Evolutionary conservation across 2,329 filamentous ascomycete genomes (phyloP).

Genomic region (Verticillium nubilum): DNA sequence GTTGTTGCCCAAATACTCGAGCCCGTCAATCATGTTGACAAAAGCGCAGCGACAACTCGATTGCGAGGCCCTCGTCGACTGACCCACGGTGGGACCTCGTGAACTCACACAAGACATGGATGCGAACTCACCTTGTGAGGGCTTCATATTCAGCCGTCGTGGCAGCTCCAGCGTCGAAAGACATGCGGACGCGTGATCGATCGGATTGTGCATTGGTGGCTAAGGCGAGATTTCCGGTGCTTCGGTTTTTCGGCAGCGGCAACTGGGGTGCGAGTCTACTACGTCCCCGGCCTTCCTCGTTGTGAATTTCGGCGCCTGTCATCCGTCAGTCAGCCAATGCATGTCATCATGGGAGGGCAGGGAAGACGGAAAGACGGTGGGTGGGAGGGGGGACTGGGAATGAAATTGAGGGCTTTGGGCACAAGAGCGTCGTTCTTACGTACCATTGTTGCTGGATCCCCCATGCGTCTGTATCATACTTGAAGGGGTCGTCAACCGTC

Average conservation of each 20-base stretch:
- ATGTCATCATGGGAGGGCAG: constrained; percentile 5
- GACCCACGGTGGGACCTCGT: neutral
- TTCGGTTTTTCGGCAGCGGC: constrained; percentile 58
- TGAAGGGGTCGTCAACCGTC: constrained; percentile 15
- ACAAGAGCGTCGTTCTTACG: constrained; percentile 8
- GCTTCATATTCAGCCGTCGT: constrained; percentile 58
- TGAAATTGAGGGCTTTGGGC: neutral
- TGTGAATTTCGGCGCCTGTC: constrained; percentile 34
- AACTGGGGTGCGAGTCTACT: constrained; percentile 40
- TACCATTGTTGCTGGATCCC: constrained; percentile 34
- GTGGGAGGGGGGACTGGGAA: constrained; percentile 2
- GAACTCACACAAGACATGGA: neutral
- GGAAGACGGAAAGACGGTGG: constrained; percentile 2
- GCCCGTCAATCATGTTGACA: too few species aligned
- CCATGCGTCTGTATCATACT: constrained; percentile 39
- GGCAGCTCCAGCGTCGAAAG: constrained; percentile 65
- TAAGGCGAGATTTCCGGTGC: constrained; percentile 55
- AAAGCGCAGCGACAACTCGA: neutral
- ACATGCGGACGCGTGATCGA: constrained; percentile 63
- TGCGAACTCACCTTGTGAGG: constrained; percentile 59
- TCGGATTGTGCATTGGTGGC: constrained; percentile 41
- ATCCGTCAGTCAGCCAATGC: constrained; percentile 15
- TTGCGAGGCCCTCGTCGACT: neutral
- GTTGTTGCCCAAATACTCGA: too few species aligned
- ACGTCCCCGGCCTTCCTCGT: constrained; percentile 35